Conservation (phyloP, 805 yeast genomes). For the Saturnispora saitoi region DNA sequence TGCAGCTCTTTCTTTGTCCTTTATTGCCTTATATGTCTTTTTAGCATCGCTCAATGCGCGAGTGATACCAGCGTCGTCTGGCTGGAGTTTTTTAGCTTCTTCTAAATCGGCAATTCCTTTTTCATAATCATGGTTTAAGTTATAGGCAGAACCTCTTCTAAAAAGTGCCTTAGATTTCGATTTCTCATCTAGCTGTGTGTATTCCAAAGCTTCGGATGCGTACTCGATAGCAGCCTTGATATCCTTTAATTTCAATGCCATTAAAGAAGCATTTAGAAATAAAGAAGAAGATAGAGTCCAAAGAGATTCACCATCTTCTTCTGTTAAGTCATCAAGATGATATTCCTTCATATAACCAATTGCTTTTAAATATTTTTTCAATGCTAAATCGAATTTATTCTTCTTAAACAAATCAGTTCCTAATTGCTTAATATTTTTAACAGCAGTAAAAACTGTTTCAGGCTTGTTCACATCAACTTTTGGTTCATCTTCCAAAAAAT, state of each 20-base stretch:
- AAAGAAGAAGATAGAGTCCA: constrained; percentile 53
- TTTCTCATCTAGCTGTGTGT: constrained; percentile 49
- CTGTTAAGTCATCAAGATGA: constrained; percentile 59
- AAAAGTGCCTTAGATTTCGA: constrained; percentile 78
- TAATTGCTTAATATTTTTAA: constrained; percentile 56
- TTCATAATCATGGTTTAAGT: constrained; percentile 56
- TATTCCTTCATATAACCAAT: constrained; percentile 59
- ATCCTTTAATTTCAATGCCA: constrained; percentile 55
- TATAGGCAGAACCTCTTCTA: constrained; percentile 74
- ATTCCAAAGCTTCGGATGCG: constrained; percentile 58
- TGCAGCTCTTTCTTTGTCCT: constrained; percentile 64
- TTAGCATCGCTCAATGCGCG: constrained; percentile 58
- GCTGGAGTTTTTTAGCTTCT: constrained; percentile 54
- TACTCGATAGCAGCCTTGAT: constrained; percentile 47
- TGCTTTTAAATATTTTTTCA: constrained; percentile 66
- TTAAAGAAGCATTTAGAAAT: constrained; percentile 65
- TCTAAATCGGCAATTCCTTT: constrained; percentile 59
- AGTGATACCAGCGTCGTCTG: constrained; percentile 62
- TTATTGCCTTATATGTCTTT: constrained; percentile 40
- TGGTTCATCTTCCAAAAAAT: constrained; percentile 64
- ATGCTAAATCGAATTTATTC: constrained; percentile 48
- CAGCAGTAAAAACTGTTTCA: constrained; percentile 60
- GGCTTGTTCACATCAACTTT: constrained; percentile 50
- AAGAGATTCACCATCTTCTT: constrained; percentile 42
- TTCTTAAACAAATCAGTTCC: constrained; percentile 72